phyloP scores from a whole-genome alignment of 768 basidiomycete genomes.

The Pleurotus platypus region DNA sequence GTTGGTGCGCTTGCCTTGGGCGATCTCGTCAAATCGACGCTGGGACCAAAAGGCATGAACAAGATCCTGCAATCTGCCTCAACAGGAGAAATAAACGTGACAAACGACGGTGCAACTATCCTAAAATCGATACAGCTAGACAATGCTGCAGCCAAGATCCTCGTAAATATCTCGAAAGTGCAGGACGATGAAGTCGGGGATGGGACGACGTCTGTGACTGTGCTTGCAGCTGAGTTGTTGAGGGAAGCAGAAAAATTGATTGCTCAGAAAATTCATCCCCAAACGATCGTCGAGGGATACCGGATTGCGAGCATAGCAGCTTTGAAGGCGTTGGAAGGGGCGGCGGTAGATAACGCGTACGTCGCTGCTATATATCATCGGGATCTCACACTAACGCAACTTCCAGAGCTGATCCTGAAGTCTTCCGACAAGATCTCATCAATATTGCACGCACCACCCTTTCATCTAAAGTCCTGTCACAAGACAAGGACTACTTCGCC shows the following conservation, averaged over 20 bases:
- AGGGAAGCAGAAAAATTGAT: conserved; percentile 96
- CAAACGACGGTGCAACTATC: conserved; percentile 98
- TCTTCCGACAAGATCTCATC: conserved; percentile 87
- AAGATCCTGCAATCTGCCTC: conserved; percentile 95
- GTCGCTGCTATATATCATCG: conserved; percentile 21
- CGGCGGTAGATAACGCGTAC: conserved; percentile 83
- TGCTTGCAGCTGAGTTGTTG: conserved; percentile 86
- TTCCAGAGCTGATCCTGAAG: conserved; percentile 61
- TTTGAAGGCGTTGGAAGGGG: conserved; percentile 75
- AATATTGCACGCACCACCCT: conserved; percentile 96
- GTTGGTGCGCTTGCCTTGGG: conserved; percentile 96
- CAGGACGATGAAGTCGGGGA: conserved; percentile 99
- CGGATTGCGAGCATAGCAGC: conserved; percentile 87
- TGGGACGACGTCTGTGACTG: conserved; percentile 89
- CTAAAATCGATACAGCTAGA: conserved; percentile 96
- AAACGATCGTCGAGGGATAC: conserved; percentile 97
- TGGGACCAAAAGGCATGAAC: conserved; percentile 99
- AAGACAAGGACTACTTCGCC: conserved; percentile 97
- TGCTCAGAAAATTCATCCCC: conserved; percentile 90
- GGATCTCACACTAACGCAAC: neutral
- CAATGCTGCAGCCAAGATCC: conserved; percentile 98
- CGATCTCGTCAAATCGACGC: conserved; percentile 96
- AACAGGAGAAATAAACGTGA: conserved; percentile 91
- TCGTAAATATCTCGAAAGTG: conserved; percentile 99
- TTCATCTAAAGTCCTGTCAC: conserved; percentile 92